Percentiles rank a stretch among this genome's conserved stretches.
These are phyloP conservation scores for Linderniella brevidens DNA, from an alignment of 257 asterid genomes.

Conservation along the genomic window DNA sequence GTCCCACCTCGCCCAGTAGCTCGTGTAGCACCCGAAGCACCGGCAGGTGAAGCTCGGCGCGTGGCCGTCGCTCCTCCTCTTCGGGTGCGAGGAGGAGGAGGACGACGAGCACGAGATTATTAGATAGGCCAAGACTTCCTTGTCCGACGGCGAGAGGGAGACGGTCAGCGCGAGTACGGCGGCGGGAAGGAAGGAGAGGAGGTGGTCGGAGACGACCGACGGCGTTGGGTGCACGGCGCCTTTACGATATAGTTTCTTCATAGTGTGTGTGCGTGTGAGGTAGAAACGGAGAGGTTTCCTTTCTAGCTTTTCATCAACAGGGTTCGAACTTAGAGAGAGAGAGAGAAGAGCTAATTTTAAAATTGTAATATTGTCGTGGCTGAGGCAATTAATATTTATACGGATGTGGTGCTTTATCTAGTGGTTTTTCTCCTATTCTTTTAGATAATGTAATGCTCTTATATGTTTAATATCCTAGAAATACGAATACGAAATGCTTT, in stretches of 20 bases:
- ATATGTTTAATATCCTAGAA: too few species aligned
- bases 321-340: too few species aligned
- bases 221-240: conserved; percentile 55
- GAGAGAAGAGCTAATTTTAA: too few species aligned
- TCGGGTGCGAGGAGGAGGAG: conserved; percentile 13
- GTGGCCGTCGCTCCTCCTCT: conserved; percentile 22
- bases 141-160: conserved; percentile 37
- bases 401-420: too few species aligned
- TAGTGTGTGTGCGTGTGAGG: conserved; percentile 4
- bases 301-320: too few species aligned
- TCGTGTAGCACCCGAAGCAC: conserved; percentile 62
- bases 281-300: too few species aligned
- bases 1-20: conserved; percentile 69
- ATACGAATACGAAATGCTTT: too few species aligned
- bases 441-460: too few species aligned
- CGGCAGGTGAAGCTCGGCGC: conserved; percentile 33
- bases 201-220: conserved; percentile 44
- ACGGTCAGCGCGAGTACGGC: conserved; percentile 34
- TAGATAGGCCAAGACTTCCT: conserved; percentile 48
- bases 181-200: conserved; percentile 47
- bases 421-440: too few species aligned
- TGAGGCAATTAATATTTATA: too few species aligned
- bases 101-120: conserved; percentile 39
- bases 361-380: too few species aligned
- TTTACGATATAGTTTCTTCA: conserved; percentile 48